Percentiles rank a stretch among this genome's conserved stretches.
Evolutionary conservation across 768 basidiomycete genomes (phyloP).

Genomic region (Cystofilobasidium ferigula): DNA sequence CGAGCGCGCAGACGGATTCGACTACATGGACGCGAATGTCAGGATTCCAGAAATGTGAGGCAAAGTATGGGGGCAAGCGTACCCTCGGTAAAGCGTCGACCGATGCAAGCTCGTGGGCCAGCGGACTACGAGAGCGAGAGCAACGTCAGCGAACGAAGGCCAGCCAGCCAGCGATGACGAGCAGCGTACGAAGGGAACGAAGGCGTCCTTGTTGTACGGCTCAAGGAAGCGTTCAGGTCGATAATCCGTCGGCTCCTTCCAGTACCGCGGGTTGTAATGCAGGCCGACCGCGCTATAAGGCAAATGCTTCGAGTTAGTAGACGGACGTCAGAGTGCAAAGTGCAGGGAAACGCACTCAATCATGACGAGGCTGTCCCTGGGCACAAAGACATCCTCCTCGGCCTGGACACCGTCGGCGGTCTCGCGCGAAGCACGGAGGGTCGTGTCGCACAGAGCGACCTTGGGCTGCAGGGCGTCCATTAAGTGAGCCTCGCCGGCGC

Average conservation of each 20-base stretch:
- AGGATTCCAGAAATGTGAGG: too few species aligned
- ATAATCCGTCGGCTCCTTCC: constrained; percentile 27
- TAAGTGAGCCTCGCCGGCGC: too few species aligned
- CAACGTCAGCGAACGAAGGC: neutral
- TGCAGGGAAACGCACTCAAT: constrained; percentile 11
- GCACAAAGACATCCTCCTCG: constrained; percentile 21
- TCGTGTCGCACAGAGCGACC: constrained; percentile 14
- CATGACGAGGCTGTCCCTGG: constrained; percentile 20
- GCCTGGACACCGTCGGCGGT: neutral
- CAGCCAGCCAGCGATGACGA: too few species aligned
- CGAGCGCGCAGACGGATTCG: constrained; percentile 19
- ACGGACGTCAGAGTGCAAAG: neutral
- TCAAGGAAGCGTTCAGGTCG: constrained; percentile 29
- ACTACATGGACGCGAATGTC: neutral
- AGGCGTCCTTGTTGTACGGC: constrained; percentile 28
- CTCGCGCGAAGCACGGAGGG: neutral
- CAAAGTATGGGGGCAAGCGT: neutral
- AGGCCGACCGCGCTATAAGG: constrained; percentile 15
- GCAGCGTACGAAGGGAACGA: constrained; percentile 28
- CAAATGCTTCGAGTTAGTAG: neutral
- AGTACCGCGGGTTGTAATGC: constrained; percentile 28
- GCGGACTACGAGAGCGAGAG: neutral
- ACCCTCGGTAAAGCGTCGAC: constrained; percentile 7
- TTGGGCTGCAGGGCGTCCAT: too few species aligned
- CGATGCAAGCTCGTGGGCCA: constrained; percentile 20